Percentiles rank a stretch among this genome's conserved stretches.
phyloP scores from a whole-genome alignment of 106 monocot genomes.

The Dendrobium catenatum region DNA sequence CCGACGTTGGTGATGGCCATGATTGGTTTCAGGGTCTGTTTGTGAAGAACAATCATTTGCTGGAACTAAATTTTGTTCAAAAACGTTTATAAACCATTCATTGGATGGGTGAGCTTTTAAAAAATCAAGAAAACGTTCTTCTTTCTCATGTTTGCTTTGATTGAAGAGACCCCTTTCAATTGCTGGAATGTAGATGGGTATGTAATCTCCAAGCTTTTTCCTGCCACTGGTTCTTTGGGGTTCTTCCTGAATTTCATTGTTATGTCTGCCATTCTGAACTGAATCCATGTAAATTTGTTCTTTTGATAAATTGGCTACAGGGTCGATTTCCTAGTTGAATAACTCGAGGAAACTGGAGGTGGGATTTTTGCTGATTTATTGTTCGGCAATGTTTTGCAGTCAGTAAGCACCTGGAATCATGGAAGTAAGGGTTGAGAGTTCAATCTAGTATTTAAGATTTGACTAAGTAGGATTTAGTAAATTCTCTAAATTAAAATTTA shows the following conservation, averaged over 20 bases:
- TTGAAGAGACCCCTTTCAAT: conserved; percentile 12
- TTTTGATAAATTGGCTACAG: neutral
- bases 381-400: neutral
- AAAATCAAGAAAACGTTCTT: conserved; percentile 26
- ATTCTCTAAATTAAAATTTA: no score
- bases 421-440: neutral
- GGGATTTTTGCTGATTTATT: neutral
- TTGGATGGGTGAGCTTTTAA: conserved; percentile 19
- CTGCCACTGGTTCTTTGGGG: neutral
- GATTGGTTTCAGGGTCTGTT: neutral
- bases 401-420: neutral
- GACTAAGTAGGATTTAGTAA: no score
- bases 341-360: neutral
- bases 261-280: neutral
- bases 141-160: neutral
- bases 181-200: conserved; percentile 17
- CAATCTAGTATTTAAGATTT: neutral
- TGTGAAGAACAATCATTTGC: neutral
- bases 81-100: conserved; percentile 20
- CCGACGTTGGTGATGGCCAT: neutral
- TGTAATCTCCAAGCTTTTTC: conserved; percentile 11
- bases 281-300: neutral
- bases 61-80: neutral
- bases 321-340: neutral
- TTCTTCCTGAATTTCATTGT: conserved; percentile 4